These are phyloP conservation scores for Dendrobium nobile DNA, from an alignment of 106 monocot species.

Conservation along the genomic window DNA sequence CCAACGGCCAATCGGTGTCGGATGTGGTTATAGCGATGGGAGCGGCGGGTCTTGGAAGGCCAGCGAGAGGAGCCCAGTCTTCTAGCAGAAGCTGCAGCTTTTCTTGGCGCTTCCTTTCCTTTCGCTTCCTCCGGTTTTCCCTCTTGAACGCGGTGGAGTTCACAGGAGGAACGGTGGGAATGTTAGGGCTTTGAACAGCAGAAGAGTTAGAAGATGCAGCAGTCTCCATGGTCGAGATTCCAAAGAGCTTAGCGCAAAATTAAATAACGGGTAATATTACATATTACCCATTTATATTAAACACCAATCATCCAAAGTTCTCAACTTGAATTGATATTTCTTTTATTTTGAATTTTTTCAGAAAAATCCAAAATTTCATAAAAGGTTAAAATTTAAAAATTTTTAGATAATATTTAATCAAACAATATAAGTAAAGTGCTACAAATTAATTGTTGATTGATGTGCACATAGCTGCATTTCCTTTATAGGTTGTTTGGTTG, in stretches of 20 bases:
- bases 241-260: neutral
- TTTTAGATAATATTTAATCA: too few species aligned
- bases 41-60: neutral
- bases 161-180: neutral
- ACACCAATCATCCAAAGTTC: too few species aligned
- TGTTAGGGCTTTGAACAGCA: neutral
- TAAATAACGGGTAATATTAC: too few species aligned
- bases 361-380: too few species aligned
- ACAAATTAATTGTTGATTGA: too few species aligned
- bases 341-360: too few species aligned
- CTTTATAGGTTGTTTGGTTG: too few species aligned
- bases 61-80: neutral
- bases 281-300: too few species aligned
- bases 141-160: neutral
- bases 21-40: neutral
- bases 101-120: constrained; percentile 5
- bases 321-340: too few species aligned
- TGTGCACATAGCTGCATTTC: too few species aligned
- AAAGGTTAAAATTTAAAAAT: too few species aligned
- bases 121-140: neutral
- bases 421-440: too few species aligned
- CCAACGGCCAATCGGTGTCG: neutral
- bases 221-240: neutral
- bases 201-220: neutral
- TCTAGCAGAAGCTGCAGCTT: constrained; percentile 4